Conservation (phyloP, 352 stramenopile genomes). For the Globisporangium recalcitrans region DNA sequence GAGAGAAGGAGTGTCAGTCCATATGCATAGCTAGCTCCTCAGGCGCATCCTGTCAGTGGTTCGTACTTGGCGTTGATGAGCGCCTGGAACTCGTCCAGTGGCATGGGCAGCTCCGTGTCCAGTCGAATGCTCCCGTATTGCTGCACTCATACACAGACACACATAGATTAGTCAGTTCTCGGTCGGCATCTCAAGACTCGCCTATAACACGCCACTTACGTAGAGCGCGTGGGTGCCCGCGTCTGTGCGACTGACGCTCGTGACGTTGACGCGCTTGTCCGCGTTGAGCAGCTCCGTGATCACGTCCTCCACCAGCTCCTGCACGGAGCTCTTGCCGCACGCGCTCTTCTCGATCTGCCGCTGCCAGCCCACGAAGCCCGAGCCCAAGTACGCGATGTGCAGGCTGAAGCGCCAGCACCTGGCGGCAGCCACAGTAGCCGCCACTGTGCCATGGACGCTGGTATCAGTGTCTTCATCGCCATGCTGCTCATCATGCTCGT, state of each 20-base stretch:
- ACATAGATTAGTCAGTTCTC: conserved; percentile 8
- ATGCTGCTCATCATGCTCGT: not conserved
- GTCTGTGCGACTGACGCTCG: conserved; percentile 78
- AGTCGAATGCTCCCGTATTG: conserved; percentile 84
- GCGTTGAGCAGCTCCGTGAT: conserved; percentile 47
- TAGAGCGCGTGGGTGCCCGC: conserved; percentile 82
- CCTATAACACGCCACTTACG: conserved; percentile 39
- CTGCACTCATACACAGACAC: conserved; percentile 24
- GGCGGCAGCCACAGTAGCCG: not conserved
- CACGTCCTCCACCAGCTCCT: conserved; percentile 71
- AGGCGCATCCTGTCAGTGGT: not conserved
- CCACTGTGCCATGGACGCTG: not conserved
- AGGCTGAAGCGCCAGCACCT: conserved; percentile 51
- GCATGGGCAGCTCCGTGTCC: conserved; percentile 29
- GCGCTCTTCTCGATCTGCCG: conserved; percentile 50
- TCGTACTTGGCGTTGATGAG: conserved; percentile 51
- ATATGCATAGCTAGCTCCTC: not conserved
- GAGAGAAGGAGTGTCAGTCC: conserved; percentile 1
- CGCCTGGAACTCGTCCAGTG: conserved; percentile 37
- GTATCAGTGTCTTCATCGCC: not conserved
- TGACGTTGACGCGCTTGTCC: conserved; percentile 67
- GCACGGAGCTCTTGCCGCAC: conserved; percentile 57
- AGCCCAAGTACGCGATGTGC: conserved; percentile 76
- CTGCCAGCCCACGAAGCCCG: conserved; percentile 77
- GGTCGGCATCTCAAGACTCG: not conserved